Evolutionary conservation across 108 stramenopile genomes (phyloP).

Genomic region (Pseudonitzschia delicatissima): DNA sequence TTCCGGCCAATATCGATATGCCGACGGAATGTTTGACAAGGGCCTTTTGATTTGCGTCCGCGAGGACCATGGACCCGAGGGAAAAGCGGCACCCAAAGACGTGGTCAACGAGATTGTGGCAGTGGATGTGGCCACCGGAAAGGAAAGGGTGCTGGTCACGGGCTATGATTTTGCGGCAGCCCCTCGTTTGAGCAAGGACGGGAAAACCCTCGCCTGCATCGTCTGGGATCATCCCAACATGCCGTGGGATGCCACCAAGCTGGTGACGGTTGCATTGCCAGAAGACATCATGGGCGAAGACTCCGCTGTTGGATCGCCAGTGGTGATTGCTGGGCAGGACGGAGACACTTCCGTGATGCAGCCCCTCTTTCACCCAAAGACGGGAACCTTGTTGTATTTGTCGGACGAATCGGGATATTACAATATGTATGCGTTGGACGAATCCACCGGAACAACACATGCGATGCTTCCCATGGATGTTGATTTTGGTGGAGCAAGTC

Average conservation of each 20-base stretch:
- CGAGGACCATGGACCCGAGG: slow-evolving; percentile 32
- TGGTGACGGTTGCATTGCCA: slow-evolving; percentile 3
- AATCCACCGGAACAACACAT: background rate
- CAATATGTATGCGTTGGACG: slow-evolving; percentile 50
- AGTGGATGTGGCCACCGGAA: slow-evolving; percentile 15
- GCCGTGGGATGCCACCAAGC: slow-evolving; percentile 27
- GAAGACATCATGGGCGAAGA: background rate
- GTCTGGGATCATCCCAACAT: slow-evolving; percentile 86
- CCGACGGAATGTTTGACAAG: slow-evolving; percentile 39
- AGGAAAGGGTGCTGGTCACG: slow-evolving; percentile 44
- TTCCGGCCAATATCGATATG: slow-evolving; percentile 48
- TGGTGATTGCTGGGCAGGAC: slow-evolving; percentile 50
- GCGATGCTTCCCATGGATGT: slow-evolving; percentile 41
- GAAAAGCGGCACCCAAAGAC: slow-evolving; percentile 30
- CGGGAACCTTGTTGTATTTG: slow-evolving; percentile 57
- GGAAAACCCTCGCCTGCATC: slow-evolving; percentile 50
- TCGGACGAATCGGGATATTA: slow-evolving; percentile 67
- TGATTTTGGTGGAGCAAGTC: slow-evolving; percentile 64
- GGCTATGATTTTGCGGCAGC: slow-evolving; percentile 70
- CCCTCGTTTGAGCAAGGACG: slow-evolving; percentile 49
- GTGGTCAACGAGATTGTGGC: slow-evolving; percentile 68
- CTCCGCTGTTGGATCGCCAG: slow-evolving; percentile 7
- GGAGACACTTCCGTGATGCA: slow-evolving; percentile 66
- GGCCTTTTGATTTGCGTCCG: slow-evolving; percentile 29
- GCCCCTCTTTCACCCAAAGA: slow-evolving; percentile 55